These are phyloP conservation scores for Pichia inconspicua DNA, from an alignment of 1,139 yeast species.

Conservation along the genomic window DNA sequence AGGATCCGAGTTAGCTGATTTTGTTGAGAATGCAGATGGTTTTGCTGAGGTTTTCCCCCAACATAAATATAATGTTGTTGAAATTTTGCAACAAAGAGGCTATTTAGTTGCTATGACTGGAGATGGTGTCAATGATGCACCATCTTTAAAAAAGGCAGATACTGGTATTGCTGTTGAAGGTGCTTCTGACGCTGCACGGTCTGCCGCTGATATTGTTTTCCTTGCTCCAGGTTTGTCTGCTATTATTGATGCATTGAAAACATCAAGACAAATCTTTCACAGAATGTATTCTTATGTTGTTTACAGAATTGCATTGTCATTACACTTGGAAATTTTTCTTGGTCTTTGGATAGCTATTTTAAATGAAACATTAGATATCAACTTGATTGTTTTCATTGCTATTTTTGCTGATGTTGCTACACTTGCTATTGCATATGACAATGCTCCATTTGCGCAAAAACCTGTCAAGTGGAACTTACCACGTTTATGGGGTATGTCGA, in stretches of 20 bases:
- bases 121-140: constrained; percentile 77
- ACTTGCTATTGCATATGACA: constrained; percentile 89
- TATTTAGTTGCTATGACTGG: constrained; percentile 93
- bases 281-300: constrained; percentile 95
- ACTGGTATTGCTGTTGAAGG: constrained; percentile 45
- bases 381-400: constrained; percentile 88
- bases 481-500: constrained; percentile 95
- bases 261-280: constrained; percentile 96
- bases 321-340: constrained; percentile 85
- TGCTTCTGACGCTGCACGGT: constrained; percentile 53
- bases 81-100: constrained; percentile 48
- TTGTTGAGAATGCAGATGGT: constrained; percentile 87
- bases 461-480: constrained; percentile 99
- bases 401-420: constrained; percentile 95
- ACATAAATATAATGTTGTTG: constrained; percentile 42
- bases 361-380: constrained; percentile 74
- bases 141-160: constrained; percentile 79
- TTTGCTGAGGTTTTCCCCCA: constrained; percentile 51
- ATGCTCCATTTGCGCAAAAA: constrained; percentile 93
- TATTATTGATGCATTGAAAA: constrained; percentile 86
- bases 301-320: constrained; percentile 89
- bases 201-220: constrained; percentile 73
- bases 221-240: constrained; percentile 95
- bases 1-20: constrained; percentile 92
- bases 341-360: constrained; percentile 93